Percentiles rank a stretch among this genome's conserved stretches.
Evolutionary conservation across 371 early-diverging fungal species (phyloP).

Genomic region (Mucor indicus): DNA sequence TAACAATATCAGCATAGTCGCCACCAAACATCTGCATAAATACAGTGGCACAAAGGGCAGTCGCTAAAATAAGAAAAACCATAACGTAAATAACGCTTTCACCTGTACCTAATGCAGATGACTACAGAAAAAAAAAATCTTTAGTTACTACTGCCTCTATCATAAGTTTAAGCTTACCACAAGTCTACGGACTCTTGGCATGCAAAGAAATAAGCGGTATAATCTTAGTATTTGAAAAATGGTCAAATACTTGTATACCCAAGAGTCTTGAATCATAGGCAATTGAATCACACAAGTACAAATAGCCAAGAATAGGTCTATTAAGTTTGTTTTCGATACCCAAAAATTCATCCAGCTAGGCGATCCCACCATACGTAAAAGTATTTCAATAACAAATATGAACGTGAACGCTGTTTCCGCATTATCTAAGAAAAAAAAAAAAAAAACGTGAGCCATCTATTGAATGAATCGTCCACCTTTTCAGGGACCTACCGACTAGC

Average conservation of each 20-base stretch:
- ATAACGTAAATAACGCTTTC: conserved; percentile 47
- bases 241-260: conserved; percentile 52
- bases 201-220: conserved; percentile 54
- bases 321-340: conserved; percentile 40
- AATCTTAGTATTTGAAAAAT: conserved; percentile 49
- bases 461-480: too few species aligned
- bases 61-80: conserved; percentile 34
- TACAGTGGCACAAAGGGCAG: conserved; percentile 38
- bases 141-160: neutral
- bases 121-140: conserved; percentile 13
- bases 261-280: conserved; percentile 49
- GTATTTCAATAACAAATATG: conserved; percentile 50
- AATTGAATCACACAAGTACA: conserved; percentile 52
- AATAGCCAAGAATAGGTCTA: conserved; percentile 53
- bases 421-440: conserved; percentile 20
- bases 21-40: conserved; percentile 53
- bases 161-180: conserved; percentile 28
- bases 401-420: conserved; percentile 53
- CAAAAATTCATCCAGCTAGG: conserved; percentile 49
- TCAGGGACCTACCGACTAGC: conserved; percentile 37
- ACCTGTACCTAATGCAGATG: conserved; percentile 44
- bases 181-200: conserved; percentile 51
- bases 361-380: conserved; percentile 47
- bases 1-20: conserved; percentile 28
- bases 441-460: neutral